A percentile compares a stretch with the other conserved stretches of the same genome.
phyloP scores from a whole-genome alignment of 768 basidiomycete species.

The Leccinum obscurum region DNA sequence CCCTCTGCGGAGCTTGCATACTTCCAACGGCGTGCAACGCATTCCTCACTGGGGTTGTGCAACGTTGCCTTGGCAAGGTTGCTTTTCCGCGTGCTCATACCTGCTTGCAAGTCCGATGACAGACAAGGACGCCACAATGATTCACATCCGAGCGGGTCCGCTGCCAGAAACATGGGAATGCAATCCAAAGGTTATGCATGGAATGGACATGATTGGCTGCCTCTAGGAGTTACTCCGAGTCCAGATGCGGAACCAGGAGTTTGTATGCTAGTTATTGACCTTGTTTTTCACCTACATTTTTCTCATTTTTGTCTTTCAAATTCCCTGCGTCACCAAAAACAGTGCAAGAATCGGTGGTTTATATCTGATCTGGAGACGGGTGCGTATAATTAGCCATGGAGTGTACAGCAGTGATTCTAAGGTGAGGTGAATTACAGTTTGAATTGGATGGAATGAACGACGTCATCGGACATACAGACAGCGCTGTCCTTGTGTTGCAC shows the following conservation, averaged over 20 bases:
- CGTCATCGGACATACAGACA: neutral
- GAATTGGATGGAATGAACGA: neutral
- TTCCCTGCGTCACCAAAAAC: neutral
- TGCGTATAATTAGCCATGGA: neutral
- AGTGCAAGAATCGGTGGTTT: neutral
- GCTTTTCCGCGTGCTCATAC: neutral
- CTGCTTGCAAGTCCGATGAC: neutral
- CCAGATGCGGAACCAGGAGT: neutral
- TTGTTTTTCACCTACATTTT: neutral
- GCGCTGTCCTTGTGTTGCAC: neutral
- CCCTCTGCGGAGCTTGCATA: neutral
- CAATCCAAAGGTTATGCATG: neutral
- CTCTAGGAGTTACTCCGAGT: neutral
- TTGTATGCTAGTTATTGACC: neutral
- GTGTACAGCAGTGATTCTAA: neutral
- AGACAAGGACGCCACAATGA: neutral
- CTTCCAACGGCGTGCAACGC: neutral
- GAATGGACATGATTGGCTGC: neutral
- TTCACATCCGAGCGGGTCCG: neutral
- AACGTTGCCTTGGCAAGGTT: neutral
- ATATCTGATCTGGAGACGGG: neutral
- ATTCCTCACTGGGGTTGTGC: neutral
- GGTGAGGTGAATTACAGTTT: neutral
- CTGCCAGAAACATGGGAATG: conserved; percentile 1
- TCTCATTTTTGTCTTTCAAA: neutral